Base-by-base conservation (phyloP, 441 rosid species). In the Croton laevigatus region DNA sequence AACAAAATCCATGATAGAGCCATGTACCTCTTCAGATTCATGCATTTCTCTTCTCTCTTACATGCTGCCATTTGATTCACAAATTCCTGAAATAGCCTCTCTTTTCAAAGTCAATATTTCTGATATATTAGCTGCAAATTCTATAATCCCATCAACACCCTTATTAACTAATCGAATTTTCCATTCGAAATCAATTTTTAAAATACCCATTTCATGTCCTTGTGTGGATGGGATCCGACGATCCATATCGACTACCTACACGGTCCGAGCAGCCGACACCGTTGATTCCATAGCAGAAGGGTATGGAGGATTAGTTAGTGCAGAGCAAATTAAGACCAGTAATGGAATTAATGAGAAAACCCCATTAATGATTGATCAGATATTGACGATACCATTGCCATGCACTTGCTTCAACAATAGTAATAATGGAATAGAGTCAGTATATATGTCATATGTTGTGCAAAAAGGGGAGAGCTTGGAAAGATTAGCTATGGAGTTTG, bases 1-100 rank as follows among this genome's bases (percentile, higher is more conserved):
- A 16, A 42, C 74, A 68, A 81, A 68, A 67, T 78, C 81, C 14
- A 40, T 46, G 10, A 75, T 81, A 6, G 79, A 77, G 34, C 79
- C 84, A 3, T 81, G 81, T 37, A 65, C 27, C 42, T 34, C 67
- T 23, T 62, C 77, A 34, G 73, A 70, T 37, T 81, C 81, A 12
- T 80, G 81, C 72, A 40, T 32, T 53, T 59, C 83, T 36, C 77
- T 77, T 55, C 76, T 80, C 70, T 52, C 46, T 32, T 80, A 77
- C 38, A 17, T 53, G 32, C 71, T 77, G 0, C 68, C 71, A 16
- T 68, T 38, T 13, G 79, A 74, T 66, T 66, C 70, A 8, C 75
- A 74, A 34, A 60, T 81, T 62, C 63, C 79, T 27, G 77, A 77
- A n/a, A 66, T 75, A 10, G 73, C 69, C 51, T 72, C 17, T 37